Percentiles rank a stretch among this genome's conserved stretches.
Evolutionary conservation across 139 green algal species (phyloP).

Genomic region (Ettlia oleoabundans): DNA sequence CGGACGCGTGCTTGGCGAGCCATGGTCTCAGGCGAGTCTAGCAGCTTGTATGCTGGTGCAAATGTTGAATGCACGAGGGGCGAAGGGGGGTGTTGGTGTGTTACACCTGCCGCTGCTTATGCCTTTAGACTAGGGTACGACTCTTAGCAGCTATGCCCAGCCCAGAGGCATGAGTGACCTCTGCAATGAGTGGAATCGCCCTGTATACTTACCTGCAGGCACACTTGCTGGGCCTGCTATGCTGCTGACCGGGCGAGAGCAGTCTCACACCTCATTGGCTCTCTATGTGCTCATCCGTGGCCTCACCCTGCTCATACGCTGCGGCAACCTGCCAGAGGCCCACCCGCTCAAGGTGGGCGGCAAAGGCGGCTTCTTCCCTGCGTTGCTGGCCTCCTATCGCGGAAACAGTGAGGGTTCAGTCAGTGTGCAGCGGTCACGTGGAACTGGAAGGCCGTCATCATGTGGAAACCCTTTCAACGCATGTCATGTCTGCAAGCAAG

Average conservation of each 20-base stretch:
- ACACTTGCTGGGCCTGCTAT: constrained; percentile 83
- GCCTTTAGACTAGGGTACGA: too few relatives aligned
- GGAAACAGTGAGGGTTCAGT: too few relatives aligned
- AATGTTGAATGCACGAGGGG: neutral
- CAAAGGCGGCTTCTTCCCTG: too few relatives aligned
- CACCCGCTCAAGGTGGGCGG: constrained; percentile 31
- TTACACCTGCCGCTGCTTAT: neutral
- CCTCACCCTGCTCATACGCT: constrained; percentile 85
- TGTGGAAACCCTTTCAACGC: too few relatives aligned
- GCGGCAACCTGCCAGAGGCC: constrained; percentile 75
- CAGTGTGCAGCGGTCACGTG: too few relatives aligned
- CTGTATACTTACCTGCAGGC: too few relatives aligned
- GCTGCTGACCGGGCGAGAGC: constrained; percentile 69
- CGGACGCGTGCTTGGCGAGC: constrained; percentile 5
- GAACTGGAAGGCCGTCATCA: too few relatives aligned
- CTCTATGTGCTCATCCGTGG: constrained; percentile 87
- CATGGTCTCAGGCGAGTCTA: constrained; percentile 1
- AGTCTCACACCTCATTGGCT: constrained; percentile 83
- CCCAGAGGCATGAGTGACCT: too few relatives aligned
- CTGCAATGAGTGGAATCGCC: too few relatives aligned
- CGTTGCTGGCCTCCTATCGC: too few relatives aligned
- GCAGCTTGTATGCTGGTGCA: neutral
- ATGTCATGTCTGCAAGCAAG: too few relatives aligned
- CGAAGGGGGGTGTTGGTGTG: neutral
- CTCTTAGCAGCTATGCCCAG: too few relatives aligned